Evolutionary conservation across 352 stramenopile species (phyloP), one percentile per base, ranked within the genome.

Genomic region (Globisporangium heterothallicum): DNA sequence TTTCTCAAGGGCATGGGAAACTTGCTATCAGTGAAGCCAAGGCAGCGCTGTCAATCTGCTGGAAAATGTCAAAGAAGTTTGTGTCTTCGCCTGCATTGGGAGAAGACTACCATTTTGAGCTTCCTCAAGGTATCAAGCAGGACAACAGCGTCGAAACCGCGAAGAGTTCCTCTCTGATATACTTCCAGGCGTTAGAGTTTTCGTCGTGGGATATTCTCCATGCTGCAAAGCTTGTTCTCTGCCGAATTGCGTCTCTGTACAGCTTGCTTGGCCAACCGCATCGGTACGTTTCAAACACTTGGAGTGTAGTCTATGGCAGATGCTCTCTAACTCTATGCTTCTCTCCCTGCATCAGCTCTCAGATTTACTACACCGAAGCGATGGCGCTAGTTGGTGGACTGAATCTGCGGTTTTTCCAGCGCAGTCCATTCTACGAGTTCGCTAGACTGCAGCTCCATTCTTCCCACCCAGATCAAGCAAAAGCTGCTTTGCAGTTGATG

Each of bases 171-270:
- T 57, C 64, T 12, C 48, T 78, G n/a, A 51, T 78, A 9, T 71
- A 74, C 58, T 90, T 90, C 42, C 66, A 78, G 53, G 76, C 79
- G 3, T 60, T 86, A 1, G 76, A 90, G 48, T 84, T 72, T 40
- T 83, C 74, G 13, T 90, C 79, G 21, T 90, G 79, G 79, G 79
- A 88, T 52, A 48, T 86, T 18, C 42, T 90, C 9, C 68, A 76
- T 16, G 72, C 61, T 5, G 53, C 74, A 2, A 90, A 88, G 42
- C 25, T 86, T 0, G 67, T 68, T 18, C 49, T 90, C 5, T 87
- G 76, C 43, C 71, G 74, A n/a, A 63, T 90, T 40, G 77, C 74
- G 30, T 61, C 66, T 14, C 41, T 90, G n/a, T 88, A 80, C 46
- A 66, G 55, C 13, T 58, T 73, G 25, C 58, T 55, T 32, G 70